Conservation (phyloP, 192 early-diverging fungal species). For the Mortierella antarctica region DNA sequence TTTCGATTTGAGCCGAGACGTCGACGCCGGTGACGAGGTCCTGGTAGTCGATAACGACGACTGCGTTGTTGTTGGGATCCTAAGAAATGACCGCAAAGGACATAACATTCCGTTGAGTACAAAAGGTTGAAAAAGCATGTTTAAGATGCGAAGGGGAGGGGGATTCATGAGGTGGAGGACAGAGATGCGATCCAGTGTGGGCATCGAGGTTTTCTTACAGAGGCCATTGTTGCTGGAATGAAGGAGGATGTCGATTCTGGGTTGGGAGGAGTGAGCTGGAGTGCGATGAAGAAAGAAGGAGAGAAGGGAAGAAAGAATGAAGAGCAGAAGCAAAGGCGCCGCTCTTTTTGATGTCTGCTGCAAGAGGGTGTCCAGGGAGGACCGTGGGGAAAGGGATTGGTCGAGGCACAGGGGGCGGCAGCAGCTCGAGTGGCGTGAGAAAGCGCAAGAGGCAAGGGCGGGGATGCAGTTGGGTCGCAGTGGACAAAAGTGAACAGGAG, state of each 20-base stretch:
- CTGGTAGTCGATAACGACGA: slow-evolving; percentile 61
- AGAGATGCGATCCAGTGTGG: too few relatives aligned
- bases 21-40: slow-evolving; percentile 56
- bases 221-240: not conserved
- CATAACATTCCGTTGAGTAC: not conserved
- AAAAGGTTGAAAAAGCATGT: not conserved
- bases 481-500: too few relatives aligned
- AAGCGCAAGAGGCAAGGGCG: not conserved
- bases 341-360: too few relatives aligned
- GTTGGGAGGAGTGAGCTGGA: not conserved
- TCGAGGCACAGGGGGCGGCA: not conserved
- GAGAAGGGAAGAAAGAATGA: slow-evolving; percentile 5
- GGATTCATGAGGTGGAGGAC: not conserved
- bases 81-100: slow-evolving; percentile 4
- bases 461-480: not conserved
- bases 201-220: not conserved
- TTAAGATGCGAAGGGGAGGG: not conserved
- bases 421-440: not conserved
- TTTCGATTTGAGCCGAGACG: slow-evolving; percentile 54
- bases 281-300: not conserved
- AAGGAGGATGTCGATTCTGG: not conserved
- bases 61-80: slow-evolving; percentile 18
- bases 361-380: too few relatives aligned
- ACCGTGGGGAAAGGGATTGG: not conserved
- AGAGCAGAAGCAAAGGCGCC: not conserved